A percentile compares a stretch with the other conserved stretches of the same genome.
phyloP scores from a whole-genome alignment of 768 basidiomycete genomes.

The Clitopilus passeckerianus region DNA sequence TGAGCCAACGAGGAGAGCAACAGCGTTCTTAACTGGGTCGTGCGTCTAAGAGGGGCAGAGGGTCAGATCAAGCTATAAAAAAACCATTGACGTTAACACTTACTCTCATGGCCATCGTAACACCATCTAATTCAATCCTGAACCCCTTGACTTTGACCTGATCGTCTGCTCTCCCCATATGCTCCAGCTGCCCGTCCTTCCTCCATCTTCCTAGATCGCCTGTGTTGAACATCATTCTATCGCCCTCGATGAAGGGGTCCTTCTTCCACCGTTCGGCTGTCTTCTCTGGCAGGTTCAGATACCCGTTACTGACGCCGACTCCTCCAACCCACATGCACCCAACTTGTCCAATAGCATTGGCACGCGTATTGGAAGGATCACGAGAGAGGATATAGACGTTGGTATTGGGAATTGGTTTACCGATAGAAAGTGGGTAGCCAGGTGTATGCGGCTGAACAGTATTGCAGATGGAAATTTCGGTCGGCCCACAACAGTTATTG shows the following conservation, averaged over 20 bases:
- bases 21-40: constrained; percentile 9
- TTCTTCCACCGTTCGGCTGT: constrained; percentile 43
- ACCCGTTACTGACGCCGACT: constrained; percentile 51
- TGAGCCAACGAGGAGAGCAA: constrained; percentile 13
- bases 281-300: constrained; percentile 50
- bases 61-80: background rate
- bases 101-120: constrained; percentile 49
- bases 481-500: constrained; percentile 51
- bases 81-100: background rate
- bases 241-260: constrained; percentile 46
- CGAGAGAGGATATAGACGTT: constrained; percentile 32
- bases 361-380: constrained; percentile 18
- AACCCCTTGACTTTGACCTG: constrained; percentile 68
- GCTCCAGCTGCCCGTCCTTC: constrained; percentile 47
- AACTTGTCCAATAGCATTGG: constrained; percentile 24
- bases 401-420: constrained; percentile 48
- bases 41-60: background rate
- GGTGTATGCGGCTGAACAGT: constrained; percentile 40
- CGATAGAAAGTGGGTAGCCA: constrained; percentile 38
- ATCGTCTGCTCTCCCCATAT: constrained; percentile 56
- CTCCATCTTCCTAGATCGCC: constrained; percentile 56
- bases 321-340: constrained; percentile 61
- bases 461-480: constrained; percentile 52
- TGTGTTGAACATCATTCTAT: constrained; percentile 61
- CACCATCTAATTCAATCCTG: constrained; percentile 60